Conservation (phyloP, 257 asterid species). For the Lithospermum erythrorhizon region DNA sequence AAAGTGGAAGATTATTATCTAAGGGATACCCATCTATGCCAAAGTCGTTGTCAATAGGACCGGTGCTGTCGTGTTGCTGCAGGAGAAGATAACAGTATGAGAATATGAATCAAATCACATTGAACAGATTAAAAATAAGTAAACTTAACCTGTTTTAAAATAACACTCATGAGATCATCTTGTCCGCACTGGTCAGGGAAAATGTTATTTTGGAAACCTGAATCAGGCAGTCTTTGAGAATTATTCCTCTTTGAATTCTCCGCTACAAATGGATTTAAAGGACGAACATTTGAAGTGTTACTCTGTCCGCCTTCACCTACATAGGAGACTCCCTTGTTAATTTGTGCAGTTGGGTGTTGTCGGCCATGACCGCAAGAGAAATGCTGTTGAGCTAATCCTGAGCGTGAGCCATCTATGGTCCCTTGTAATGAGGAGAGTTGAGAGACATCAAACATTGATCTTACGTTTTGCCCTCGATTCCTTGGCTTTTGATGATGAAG, state of each 20-base stretch:
- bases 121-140: neutral
- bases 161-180: conserved; percentile 67
- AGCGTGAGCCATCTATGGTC: conserved; percentile 22
- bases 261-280: conserved; percentile 17
- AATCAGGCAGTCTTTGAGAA: conserved; percentile 36
- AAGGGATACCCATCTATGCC: conserved; percentile 51
- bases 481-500: conserved; percentile 27
- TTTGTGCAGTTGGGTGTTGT: conserved; percentile 18
- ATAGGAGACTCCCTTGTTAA: conserved; percentile 19
- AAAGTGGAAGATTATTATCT: conserved; percentile 69
- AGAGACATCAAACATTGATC: conserved; percentile 20
- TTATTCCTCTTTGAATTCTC: conserved; percentile 34
- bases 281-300: conserved; percentile 18
- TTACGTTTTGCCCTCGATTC: conserved; percentile 37
- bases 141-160: conserved; percentile 58
- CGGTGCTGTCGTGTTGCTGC: conserved; percentile 51
- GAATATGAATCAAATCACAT: neutral
- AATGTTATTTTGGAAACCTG: conserved; percentile 33
- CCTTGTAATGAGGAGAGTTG: conserved; percentile 30
- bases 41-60: conserved; percentile 46
- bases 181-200: conserved; percentile 44
- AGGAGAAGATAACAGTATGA: neutral
- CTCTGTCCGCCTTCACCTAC: conserved; percentile 20
- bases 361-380: conserved; percentile 30
- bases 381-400: conserved; percentile 30